These are phyloP conservation scores for Aspergillus bertholletiae DNA, from an alignment of 495 filamentous ascomycete species.

Conservation along the genomic window DNA sequence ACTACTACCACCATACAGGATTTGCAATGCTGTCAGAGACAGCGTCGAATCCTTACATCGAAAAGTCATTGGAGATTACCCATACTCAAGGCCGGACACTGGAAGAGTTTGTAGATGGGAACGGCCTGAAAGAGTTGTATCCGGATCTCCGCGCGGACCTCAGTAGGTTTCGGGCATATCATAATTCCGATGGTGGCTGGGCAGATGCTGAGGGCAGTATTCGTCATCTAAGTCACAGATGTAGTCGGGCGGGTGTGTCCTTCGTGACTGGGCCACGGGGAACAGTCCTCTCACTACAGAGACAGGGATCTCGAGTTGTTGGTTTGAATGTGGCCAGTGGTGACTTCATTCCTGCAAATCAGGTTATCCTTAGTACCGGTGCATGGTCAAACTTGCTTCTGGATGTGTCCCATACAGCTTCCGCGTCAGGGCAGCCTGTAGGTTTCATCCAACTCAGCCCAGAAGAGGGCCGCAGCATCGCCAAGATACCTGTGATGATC, in stretches of 20 bases:
- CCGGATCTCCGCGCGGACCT: slow-evolving; percentile 22
- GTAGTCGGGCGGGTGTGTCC: slow-evolving; percentile 23
- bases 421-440: slow-evolving; percentile 59
- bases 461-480: slow-evolving; percentile 55
- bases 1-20: slow-evolving; percentile 25
- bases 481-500: slow-evolving; percentile 62
- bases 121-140: slow-evolving; percentile 18
- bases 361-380: slow-evolving; percentile 71
- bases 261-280: slow-evolving; percentile 29
- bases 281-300: slow-evolving; percentile 21
- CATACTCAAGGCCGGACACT: slow-evolving; percentile 15
- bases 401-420: slow-evolving; percentile 41
- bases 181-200: slow-evolving; percentile 69
- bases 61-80: slow-evolving; percentile 17
- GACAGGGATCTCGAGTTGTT: slow-evolving; percentile 24
- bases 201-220: slow-evolving; percentile 68
- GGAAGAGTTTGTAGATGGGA: slow-evolving; percentile 23
- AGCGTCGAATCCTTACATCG: slow-evolving; percentile 22
- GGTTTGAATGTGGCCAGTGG: slow-evolving; percentile 55
- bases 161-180: slow-evolving; percentile 52
- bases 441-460: slow-evolving; percentile 64
- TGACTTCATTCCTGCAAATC: slow-evolving; percentile 52
- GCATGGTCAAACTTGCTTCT: slow-evolving; percentile 64
- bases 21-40: slow-evolving; percentile 27
- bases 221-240: slow-evolving; percentile 45